Evolutionary conservation across 768 basidiomycete genomes (phyloP).

Genomic region (Mycena albidolilacea): DNA sequence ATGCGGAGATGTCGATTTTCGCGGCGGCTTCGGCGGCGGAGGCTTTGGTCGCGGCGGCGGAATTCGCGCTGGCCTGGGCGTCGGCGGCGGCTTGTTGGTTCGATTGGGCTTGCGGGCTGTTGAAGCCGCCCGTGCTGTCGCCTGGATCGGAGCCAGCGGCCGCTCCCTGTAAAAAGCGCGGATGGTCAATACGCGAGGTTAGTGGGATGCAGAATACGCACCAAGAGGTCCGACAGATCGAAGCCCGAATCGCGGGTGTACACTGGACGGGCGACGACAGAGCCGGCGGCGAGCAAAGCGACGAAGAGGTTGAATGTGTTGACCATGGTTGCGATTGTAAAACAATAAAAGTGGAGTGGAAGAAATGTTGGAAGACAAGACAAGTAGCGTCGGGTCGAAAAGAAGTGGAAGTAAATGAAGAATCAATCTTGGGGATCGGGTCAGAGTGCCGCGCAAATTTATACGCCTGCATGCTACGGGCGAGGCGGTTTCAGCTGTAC

Average conservation of each 20-base stretch:
- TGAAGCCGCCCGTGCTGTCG: background rate
- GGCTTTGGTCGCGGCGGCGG: background rate
- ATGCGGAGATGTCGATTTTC: background rate
- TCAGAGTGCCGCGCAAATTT: background rate
- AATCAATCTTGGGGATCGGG: background rate
- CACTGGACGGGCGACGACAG: conserved; percentile 2
- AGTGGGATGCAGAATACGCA: background rate
- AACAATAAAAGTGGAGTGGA: background rate
- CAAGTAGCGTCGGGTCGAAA: too few species aligned
- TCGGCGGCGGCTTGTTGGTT: background rate
- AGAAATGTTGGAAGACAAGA: background rate
- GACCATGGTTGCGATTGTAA: background rate
- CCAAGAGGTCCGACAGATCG: background rate
- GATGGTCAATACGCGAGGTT: too few species aligned
- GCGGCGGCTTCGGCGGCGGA: background rate
- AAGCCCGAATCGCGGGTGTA: background rate
- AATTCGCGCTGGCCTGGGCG: background rate
- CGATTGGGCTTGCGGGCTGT: background rate
- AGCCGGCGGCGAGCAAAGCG: background rate
- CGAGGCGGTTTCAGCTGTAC: too few species aligned
- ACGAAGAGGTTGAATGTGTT: conserved; percentile 11
- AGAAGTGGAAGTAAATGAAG: background rate
- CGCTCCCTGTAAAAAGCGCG: background rate
- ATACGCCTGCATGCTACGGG: background rate
- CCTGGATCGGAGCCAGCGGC: background rate